phyloP scores from a whole-genome alignment of 768 basidiomycete genomes.

The Cystofilobasidium ferigula region DNA sequence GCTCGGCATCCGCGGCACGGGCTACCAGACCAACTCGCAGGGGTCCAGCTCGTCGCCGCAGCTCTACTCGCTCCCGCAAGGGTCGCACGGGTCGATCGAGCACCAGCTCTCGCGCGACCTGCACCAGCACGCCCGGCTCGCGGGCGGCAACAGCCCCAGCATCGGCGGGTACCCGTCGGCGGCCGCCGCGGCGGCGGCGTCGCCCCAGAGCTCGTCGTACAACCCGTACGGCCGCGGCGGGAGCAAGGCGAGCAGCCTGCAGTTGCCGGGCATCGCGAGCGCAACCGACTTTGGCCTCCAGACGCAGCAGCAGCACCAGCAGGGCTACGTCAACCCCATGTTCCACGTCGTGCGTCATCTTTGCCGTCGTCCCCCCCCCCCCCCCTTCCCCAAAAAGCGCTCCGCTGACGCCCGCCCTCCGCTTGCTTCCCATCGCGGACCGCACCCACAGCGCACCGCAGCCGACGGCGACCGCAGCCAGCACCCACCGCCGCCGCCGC shows the following conservation, averaged over 20 bases:
- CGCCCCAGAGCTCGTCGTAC: slow-evolving; percentile 7
- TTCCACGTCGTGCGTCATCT: slow-evolving; percentile 32
- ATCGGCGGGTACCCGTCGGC: no score
- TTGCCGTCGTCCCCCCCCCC: slow-evolving; percentile 17
- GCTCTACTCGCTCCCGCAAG: slow-evolving; percentile 28
- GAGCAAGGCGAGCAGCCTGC: slow-evolving; percentile 30
- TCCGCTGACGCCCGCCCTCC: no score
- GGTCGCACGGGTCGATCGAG: slow-evolving; percentile 35
- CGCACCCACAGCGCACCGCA: no score
- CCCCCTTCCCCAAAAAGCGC: no score
- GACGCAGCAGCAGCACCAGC: background rate
- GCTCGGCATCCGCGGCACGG: slow-evolving; percentile 5
- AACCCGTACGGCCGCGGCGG: slow-evolving; percentile 30
- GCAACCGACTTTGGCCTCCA: slow-evolving; percentile 27
- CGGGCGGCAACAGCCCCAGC: slow-evolving; percentile 9
- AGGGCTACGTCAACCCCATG: slow-evolving; percentile 34
- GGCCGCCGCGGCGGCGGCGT: no score
- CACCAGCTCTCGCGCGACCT: slow-evolving; percentile 38
- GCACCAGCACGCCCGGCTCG: slow-evolving; percentile 31
- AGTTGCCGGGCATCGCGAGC: slow-evolving; percentile 29
- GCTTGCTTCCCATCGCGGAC: no score
- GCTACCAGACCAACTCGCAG: slow-evolving; percentile 23
- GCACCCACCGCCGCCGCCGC: no score
- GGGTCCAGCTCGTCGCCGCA: slow-evolving; percentile 31
- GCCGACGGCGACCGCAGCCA: no score